Percentiles rank a stretch among this genome's conserved stretches.
Conservation (phyloP, 1,139 yeast species). For the Blastobotrys buckinghamii region DNA sequence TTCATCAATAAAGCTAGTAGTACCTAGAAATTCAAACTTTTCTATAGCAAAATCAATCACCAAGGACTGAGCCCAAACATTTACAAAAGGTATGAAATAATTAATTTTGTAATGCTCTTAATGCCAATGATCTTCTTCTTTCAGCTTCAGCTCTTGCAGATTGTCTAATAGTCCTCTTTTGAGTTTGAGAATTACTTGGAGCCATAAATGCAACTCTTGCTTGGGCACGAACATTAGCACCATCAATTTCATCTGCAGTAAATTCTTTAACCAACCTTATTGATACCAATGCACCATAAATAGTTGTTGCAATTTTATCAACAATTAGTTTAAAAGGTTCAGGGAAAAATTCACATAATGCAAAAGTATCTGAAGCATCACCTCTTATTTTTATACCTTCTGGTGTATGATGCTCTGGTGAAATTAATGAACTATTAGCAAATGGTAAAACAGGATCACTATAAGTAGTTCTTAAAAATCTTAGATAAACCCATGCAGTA, state of each 20-base stretch:
- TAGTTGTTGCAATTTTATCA: conserved; percentile 22
- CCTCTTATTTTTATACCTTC: conserved; percentile 48
- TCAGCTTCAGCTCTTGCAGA: conserved; percentile 53
- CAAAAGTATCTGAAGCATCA: conserved; percentile 87
- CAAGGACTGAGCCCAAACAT: no score
- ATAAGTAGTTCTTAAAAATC: conserved; percentile 57
- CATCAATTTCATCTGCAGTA: conserved; percentile 20
- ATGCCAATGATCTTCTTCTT: conserved; percentile 78
- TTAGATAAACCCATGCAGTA: conserved; percentile 63
- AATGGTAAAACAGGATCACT: conserved; percentile 33
- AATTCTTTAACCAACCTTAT: conserved; percentile 19
- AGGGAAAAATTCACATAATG: conserved; percentile 71
- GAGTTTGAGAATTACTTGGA: background rate
- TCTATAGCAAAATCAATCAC: no score
- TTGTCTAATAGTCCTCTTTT: conserved; percentile 9
- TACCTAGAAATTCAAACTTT: no score
- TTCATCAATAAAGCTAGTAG: no score
- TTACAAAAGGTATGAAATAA: no score
- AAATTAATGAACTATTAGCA: conserved; percentile 7
- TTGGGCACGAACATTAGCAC: conserved; percentile 22
- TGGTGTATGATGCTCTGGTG: conserved; percentile 14
- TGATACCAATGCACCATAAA: conserved; percentile 10
- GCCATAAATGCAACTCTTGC: conserved; percentile 17
- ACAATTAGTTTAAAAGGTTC: conserved; percentile 47
- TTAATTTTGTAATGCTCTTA: conserved; percentile 62